Conservation (phyloP, 306 rosid genomes). For the Acacia acuminata region DNA sequence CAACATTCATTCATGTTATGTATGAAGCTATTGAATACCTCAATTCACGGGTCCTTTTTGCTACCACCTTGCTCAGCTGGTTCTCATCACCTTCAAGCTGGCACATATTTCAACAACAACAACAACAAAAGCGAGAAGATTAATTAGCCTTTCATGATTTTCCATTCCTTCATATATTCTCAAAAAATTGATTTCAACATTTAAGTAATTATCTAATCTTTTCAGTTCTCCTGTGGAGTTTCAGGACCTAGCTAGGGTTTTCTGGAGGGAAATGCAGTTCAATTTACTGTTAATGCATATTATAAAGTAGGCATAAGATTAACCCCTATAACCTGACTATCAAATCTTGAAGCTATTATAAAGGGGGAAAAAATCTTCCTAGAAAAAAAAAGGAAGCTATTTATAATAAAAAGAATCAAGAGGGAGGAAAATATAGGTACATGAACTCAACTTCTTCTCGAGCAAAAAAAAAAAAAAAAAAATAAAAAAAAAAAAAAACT, state of each 20-base stretch:
- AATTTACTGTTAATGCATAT: background rate
- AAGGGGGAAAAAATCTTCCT: background rate
- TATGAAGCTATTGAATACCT: constrained; percentile 1
- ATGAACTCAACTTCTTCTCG: background rate
- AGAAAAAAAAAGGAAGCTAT: background rate
- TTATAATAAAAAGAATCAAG: background rate
- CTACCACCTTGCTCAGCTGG: background rate
- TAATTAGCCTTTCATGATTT: background rate
- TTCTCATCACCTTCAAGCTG: background rate
- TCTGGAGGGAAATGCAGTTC: background rate
- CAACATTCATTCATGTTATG: background rate
- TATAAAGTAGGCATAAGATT: background rate
- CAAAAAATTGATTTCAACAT: background rate
- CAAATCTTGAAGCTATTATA: background rate
- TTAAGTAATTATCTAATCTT: background rate
- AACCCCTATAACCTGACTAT: background rate
- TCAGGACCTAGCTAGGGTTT: background rate
- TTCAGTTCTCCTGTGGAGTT: background rate
- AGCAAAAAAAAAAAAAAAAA: no score
- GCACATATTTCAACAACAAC: background rate
- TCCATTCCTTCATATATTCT: background rate
- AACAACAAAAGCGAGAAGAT: background rate
- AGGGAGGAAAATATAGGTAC: background rate
- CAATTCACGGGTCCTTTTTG: constrained; percentile 21
- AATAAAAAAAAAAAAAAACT: no score